Conservation (phyloP, 2,329 filamentous ascomycete species). For the Coniosporium tulheliwenetii region DNA sequence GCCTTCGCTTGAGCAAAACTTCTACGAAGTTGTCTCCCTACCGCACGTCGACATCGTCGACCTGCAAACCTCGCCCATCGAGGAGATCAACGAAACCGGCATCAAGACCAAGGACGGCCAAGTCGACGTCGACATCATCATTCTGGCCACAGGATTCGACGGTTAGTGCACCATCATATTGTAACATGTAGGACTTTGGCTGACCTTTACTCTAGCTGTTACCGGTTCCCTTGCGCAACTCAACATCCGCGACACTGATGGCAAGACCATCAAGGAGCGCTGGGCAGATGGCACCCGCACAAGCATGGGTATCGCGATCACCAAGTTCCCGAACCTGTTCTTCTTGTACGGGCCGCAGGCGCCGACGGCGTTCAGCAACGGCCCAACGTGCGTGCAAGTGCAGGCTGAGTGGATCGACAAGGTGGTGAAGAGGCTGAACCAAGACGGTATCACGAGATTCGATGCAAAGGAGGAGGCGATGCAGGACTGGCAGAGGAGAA, state of each 20-base stretch:
- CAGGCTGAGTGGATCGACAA: conserved; percentile 24
- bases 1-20: conserved; percentile 25
- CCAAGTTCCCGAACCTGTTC: conserved; percentile 23
- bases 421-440: conserved; percentile 10
- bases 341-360: conserved; percentile 28
- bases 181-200: no score
- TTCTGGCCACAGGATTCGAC: conserved; percentile 30
- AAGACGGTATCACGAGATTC: conserved; percentile 4
- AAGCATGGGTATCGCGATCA: conserved; percentile 21
- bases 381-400: conserved; percentile 24
- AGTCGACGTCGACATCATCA: conserved; percentile 21
- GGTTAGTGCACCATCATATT: neutral
- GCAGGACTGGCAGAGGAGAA: conserved; percentile 13
- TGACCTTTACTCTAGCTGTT: conserved; percentile 2
- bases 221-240: conserved; percentile 20
- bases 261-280: conserved; percentile 24
- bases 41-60: conserved; percentile 27
- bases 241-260: conserved; percentile 15
- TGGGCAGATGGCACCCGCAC: conserved; percentile 26
- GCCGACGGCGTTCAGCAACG: conserved; percentile 26
- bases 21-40: conserved; percentile 34
- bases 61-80: conserved; percentile 24
- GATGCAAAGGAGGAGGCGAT: conserved; percentile 13
- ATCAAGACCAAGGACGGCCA: conserved; percentile 14
- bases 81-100: conserved; percentile 12